Evolutionary conservation across 2,329 filamentous ascomycete species (phyloP), one percentile per base, ranked within the genome.

Genomic region (Paecilomyces fulvus): DNA sequence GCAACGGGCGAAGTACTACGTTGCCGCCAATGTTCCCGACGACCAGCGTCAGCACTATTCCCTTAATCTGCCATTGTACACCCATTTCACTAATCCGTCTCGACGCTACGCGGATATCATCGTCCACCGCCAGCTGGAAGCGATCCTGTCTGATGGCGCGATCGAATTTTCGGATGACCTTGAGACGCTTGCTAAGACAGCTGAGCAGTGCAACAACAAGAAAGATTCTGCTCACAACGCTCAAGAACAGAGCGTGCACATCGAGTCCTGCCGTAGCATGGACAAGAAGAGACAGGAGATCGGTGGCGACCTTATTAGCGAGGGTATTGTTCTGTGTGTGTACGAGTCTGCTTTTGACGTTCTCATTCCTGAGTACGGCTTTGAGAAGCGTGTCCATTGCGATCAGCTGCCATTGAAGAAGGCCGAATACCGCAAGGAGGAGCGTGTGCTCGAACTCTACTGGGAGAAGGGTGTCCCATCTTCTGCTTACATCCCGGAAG

Each of bases 391-490:
- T 62, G 94, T 99, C 54, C 94, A 99, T 76, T 99, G 94, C 71
- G 94, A 99, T 70, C 94, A 99, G 79, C 81, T 99, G 70, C 94
- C 94, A 30, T 79, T 99, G 64, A 85, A 97, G 83, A 99, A 99
- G 81, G 94, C 94, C n/a, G 94, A 99, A 71, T 99, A 94, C 76
- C 86, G 95, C 74, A 97, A 97, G 81, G 91, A 95, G 71, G 90
- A 92, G 77, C 86, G 94, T 56, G 84, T 97, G 30, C 81, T 99
- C 51, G 94, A 99, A 76, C 83, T 99, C 14, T 99, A 96, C 80
- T 99, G 94, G 94, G 94, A 99, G 85, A 99, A 97, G 83, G 94
- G 94, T 51, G 91, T 97, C 7, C 90, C 92, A 28, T 97, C 92
- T 60, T 96, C 92, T 49, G 89, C 92, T 2, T 99, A 95, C 65